These are phyloP conservation scores for Cytospora paraplurivora DNA, from an alignment of 2,329 filamentous ascomycete genomes.

Conservation along the genomic window DNA sequence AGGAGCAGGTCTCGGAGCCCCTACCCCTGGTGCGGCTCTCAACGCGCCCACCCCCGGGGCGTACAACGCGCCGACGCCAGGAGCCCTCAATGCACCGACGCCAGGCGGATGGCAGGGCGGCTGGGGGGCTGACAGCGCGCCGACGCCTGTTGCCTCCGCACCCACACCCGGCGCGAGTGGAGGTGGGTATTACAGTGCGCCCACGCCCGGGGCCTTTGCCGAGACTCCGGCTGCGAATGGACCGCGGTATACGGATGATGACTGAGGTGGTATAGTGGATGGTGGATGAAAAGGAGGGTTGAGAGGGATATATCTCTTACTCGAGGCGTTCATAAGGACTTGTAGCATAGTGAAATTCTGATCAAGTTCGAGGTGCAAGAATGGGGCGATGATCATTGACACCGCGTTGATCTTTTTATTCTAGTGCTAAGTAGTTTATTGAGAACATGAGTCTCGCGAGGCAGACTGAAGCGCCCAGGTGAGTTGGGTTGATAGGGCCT, in stretches of 20 bases:
- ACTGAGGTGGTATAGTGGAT: constrained; percentile 34
- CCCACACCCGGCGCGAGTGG: constrained; percentile 70
- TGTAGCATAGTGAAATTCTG: constrained; percentile 4
- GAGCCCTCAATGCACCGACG: constrained; percentile 65
- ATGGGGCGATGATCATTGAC: background rate
- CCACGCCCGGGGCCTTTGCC: constrained; percentile 65
- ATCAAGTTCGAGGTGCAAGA: background rate
- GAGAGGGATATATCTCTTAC: background rate
- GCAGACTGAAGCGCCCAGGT: background rate
- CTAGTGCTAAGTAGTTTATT: background rate
- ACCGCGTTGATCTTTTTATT: background rate
- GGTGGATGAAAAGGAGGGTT: background rate
- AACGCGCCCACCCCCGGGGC: constrained; percentile 74
- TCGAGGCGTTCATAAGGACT: constrained; percentile 4
- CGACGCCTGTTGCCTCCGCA: constrained; percentile 65
- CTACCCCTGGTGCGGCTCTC: constrained; percentile 59
- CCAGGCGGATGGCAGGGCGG: constrained; percentile 65
- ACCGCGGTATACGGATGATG: constrained; percentile 57
- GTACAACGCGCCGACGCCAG: constrained; percentile 65
- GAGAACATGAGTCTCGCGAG: background rate
- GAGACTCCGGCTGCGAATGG: constrained; percentile 65
- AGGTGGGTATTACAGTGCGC: constrained; percentile 58
- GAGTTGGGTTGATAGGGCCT: background rate
- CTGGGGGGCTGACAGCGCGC: constrained; percentile 64
- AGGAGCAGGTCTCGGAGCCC: constrained; percentile 58